phyloP scores from a whole-genome alignment of 768 basidiomycete species.

The Cystobasidium ongulense region DNA sequence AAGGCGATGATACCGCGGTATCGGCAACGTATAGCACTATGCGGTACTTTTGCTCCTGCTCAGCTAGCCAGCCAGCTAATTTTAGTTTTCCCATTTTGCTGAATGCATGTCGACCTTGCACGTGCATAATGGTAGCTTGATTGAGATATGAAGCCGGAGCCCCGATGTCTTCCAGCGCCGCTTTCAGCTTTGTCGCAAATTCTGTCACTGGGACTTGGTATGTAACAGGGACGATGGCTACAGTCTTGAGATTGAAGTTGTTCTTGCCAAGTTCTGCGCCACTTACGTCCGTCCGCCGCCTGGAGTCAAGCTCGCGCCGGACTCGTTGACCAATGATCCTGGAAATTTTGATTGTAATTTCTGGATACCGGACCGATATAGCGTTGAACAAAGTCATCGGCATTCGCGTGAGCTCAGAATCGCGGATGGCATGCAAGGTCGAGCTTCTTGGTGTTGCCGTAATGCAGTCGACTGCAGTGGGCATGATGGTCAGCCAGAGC shows the following conservation, averaged over 20 bases:
- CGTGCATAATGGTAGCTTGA: conserved; percentile 81
- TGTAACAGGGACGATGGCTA: conserved; percentile 80
- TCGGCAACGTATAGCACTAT: conserved; percentile 95
- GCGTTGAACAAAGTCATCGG: conserved; percentile 96
- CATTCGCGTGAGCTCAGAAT: conserved; percentile 93
- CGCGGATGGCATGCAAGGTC: conserved; percentile 94
- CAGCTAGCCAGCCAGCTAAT: conserved; percentile 85
- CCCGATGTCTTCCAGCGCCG: conserved; percentile 84
- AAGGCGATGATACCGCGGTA: conserved; percentile 84
- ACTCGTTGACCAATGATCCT: conserved; percentile 89
- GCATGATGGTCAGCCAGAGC: background rate
- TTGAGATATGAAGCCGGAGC: conserved; percentile 85
- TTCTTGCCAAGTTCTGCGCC: conserved; percentile 58
- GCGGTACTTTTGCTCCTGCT: conserved; percentile 79
- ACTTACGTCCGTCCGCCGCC: conserved; percentile 33
- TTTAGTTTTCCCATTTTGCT: conserved; percentile 95
- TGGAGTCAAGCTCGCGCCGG: conserved; percentile 60
- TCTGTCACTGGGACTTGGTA: conserved; percentile 79
- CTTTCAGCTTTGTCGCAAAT: conserved; percentile 79
- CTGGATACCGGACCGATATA: conserved; percentile 49
- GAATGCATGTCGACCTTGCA: conserved; percentile 90
- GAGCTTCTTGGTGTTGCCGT: conserved; percentile 76
- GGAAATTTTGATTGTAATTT: conserved; percentile 49
- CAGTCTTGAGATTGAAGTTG: conserved; percentile 79
- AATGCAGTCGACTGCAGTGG: conserved; percentile 71